Evolutionary conservation across 1,139 yeast species (phyloP), one percentile per base, ranked within the genome.

Genomic region (Blastobotrys proliferans): DNA sequence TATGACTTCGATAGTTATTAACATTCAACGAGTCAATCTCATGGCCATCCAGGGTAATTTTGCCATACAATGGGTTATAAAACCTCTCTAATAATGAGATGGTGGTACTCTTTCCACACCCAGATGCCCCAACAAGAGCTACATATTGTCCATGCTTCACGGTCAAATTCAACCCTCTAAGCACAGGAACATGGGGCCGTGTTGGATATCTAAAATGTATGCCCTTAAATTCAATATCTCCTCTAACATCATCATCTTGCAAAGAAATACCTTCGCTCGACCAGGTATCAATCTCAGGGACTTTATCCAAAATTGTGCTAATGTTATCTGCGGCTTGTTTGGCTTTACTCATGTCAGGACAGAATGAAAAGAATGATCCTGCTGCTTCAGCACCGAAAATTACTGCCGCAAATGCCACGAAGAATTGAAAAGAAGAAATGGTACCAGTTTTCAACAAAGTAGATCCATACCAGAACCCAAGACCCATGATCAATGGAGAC

Each of bases 121-220:
- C 97, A 3, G 95, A 86, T 1, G 97, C 94, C 0, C 97, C 98
- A 2, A 90, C 97, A 48, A 90, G 75, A 53, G 97, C 94, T 26
- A 87, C 86, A 56, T 85, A 86, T 47, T 94, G 88, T 2, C 97
- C 97, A 38, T 79, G 72, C 45, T 78, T 74, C 45, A 90, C 80
- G 22, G 69, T 75, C 51, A 90, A 71, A 50, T 79, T 75, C 41
- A 88, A 60, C 9, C 83, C 76, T 26, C 78, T 72, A 58, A 90
- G 80, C 11, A 90, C 83, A 11, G 74, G 71, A 30, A 81, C 75
- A 47, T 82, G 75, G 1, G 86, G 81, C 50, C 97, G 75, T 1
- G 95, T 84, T 25, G 97, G 97, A 63, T 90, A 90, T 24, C 79
- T 66, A 68, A 90, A 90, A 6, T 74, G 69, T 13, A 88, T 82